Conservation (phyloP, 306 rosid species). For the Acacia melanoxylon region DNA sequence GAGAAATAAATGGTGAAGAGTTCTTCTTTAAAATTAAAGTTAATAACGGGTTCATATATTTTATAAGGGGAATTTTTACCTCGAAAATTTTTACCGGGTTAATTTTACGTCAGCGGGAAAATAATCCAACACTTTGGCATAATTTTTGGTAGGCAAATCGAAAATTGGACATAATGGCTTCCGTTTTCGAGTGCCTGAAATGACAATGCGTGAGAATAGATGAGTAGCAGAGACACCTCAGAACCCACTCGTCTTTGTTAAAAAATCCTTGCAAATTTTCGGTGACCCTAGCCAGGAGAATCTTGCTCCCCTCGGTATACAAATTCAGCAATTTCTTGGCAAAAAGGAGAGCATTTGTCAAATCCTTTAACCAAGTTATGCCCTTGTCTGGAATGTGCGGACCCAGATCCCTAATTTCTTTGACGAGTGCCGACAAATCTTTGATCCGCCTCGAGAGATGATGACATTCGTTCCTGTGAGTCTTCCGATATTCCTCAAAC, state of each 20-base stretch:
- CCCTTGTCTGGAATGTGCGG: slow-evolving; percentile 40
- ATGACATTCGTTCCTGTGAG: slow-evolving; percentile 61
- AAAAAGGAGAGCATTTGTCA: slow-evolving; percentile 53
- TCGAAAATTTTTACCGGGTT: too few relatives aligned
- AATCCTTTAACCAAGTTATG: slow-evolving; percentile 43
- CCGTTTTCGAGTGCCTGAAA: slow-evolving; percentile 73
- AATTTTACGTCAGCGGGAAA: too few relatives aligned
- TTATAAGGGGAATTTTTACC: too few relatives aligned
- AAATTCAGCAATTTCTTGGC: slow-evolving; percentile 63
- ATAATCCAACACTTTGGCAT: slow-evolving; percentile 50
- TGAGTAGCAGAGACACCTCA: background rate
- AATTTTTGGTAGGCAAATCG: slow-evolving; percentile 57
- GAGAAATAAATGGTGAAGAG: too few relatives aligned
- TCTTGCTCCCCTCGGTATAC: slow-evolving; percentile 77
- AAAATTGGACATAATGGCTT: slow-evolving; percentile 69
- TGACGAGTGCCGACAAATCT: slow-evolving; percentile 64
- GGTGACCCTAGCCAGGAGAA: slow-evolving; percentile 52
- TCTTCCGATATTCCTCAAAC: slow-evolving; percentile 56
- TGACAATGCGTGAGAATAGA: background rate
- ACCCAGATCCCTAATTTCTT: slow-evolving; percentile 64
- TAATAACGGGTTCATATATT: too few relatives aligned
- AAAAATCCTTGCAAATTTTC: background rate
- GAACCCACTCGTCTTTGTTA: background rate
- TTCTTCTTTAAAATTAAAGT: too few relatives aligned
- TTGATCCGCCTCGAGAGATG: slow-evolving; percentile 72